Base-by-base conservation (phyloP, 768 basidiomycete genomes). In the Lanmaoa rubissima region DNA sequence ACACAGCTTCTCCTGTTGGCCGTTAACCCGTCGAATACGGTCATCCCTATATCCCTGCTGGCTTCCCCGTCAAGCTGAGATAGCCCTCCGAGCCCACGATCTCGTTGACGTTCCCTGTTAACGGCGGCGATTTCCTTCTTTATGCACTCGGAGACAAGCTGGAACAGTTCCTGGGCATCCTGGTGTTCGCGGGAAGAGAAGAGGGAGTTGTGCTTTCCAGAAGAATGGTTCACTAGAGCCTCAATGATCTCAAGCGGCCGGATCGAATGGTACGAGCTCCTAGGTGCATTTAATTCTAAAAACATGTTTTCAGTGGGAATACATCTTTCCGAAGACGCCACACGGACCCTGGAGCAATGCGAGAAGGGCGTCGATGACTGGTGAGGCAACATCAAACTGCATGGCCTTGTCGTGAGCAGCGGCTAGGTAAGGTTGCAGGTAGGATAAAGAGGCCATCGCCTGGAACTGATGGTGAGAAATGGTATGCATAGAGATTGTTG, bases 131-230 rank as follows among this genome's bases (percentile, higher is more conserved):
- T 79, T 70, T 98, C 96, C 58, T 86, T 87, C 73, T 92, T 92
- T 62, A 98, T 79, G 51, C 86, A 90, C 69, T 95, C 94, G 1
- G 94, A 89, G 10, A 98, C 77, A 34, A 98, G 85, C 63, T 96
- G 88, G 75, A 97, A 98, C n/a, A 98, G 81, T 69, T 98, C 96
- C 67, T 98, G 96, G 5, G 96, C 96, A 69, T 98, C 96, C 75
- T 98, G 96, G 69, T 98, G 96, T 69, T 97, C 94, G 13, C 92
- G 86, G 1, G 93, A 93, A 61, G 85, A 84, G 71, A 96, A 87
- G 12, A 94, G 79, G 0, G 87, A 80, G 62, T 81, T 80, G 60
- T 79, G 70, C 65, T 81, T 81, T 48, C 80, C 81, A 35, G 77
- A 71, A 38, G 80, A 75, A 58, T 81, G 78, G 21, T 76, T 69